Conservation (phyloP, 495 filamentous ascomycete genomes). For the Chaetomium tenue region DNA sequence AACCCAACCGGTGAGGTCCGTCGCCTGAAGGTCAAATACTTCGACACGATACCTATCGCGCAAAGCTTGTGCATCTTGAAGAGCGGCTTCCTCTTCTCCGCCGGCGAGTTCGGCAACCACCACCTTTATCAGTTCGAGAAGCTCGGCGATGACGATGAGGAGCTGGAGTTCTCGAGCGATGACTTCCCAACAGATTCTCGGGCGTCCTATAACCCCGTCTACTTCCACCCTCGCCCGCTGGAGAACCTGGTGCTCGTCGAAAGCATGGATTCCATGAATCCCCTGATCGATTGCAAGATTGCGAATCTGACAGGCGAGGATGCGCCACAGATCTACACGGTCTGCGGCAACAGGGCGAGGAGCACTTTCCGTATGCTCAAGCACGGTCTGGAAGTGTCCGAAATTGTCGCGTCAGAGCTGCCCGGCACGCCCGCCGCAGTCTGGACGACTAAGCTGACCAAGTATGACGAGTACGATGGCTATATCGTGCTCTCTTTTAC, state of each 20-base stretch:
- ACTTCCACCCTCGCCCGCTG: constrained; percentile 75
- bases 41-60: constrained; percentile 90
- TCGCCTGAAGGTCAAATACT: constrained; percentile 91
- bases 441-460: constrained; percentile 91
- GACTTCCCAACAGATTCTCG: constrained; percentile 71
- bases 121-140: constrained; percentile 97
- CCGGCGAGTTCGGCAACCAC: constrained; percentile 88
- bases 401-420: constrained; percentile 89
- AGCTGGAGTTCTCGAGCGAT: constrained; percentile 80
- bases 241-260: constrained; percentile 84
- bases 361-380: constrained; percentile 89
- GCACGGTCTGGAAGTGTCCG: constrained; percentile 87
- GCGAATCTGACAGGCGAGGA: constrained; percentile 87
- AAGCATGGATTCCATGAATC: constrained; percentile 85
- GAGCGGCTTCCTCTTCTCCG: constrained; percentile 92
- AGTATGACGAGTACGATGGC: constrained; percentile 78
- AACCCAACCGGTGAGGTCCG: constrained; percentile 76
- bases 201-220: constrained; percentile 67
- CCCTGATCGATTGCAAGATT: constrained; percentile 84
- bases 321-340: constrained; percentile 91
- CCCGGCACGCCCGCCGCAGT: constrained; percentile 82
- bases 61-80: constrained; percentile 86
- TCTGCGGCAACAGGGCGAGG: constrained; percentile 82
- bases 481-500: constrained; percentile 69
- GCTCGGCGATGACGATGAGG: constrained; percentile 92